These are phyloP conservation scores for Salix caprea DNA, from an alignment of 345 rosid genomes.

Conservation along the genomic window DNA sequence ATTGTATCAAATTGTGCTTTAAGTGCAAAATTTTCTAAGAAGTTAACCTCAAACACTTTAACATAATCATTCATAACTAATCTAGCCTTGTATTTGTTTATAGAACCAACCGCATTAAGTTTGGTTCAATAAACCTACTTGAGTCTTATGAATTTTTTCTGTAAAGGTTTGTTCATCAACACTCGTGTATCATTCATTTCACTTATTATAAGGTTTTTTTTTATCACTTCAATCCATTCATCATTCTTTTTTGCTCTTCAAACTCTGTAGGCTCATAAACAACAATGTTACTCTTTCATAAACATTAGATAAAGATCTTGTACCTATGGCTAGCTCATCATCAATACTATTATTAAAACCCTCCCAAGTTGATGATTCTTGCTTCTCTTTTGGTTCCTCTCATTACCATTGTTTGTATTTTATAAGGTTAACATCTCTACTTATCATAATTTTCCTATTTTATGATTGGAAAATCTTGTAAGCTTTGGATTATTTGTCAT, in stretches of 20 bases:
- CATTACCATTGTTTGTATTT: neutral
- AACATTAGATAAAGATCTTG: neutral
- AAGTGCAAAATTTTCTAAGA: neutral
- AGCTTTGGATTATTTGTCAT: neutral
- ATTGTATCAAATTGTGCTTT: neutral
- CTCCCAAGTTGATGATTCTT: neutral
- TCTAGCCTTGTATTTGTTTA: neutral
- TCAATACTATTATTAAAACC: neutral
- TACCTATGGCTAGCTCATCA: neutral
- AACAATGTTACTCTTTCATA: neutral
- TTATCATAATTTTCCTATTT: neutral
- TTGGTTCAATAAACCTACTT: neutral
- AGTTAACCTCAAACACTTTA: neutral
- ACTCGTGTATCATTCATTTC: neutral
- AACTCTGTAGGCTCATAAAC: neutral
- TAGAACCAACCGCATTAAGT: neutral
- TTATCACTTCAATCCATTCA: neutral
- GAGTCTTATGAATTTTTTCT: neutral
- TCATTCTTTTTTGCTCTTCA: neutral
- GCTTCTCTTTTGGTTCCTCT: neutral
- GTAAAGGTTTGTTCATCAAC: neutral
- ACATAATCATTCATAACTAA: neutral
- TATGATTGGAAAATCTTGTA: neutral
- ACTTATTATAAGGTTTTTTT: neutral
- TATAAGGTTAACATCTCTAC: neutral